phyloP scores from a whole-genome alignment of 1,139 yeast species.

The Insectozyma bohioensis region DNA sequence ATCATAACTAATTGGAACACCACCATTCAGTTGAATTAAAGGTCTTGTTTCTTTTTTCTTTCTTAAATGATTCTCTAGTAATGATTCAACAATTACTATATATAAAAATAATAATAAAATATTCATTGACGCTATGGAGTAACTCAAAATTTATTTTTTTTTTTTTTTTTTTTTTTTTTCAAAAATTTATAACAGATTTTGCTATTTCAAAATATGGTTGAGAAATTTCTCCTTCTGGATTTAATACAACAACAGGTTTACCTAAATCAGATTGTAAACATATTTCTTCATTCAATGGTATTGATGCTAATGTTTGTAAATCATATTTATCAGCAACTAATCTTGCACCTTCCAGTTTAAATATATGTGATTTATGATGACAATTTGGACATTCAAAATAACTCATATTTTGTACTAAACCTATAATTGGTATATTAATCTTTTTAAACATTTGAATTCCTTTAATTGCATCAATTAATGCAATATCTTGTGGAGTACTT shows the following conservation, averaged over 20 bases:
- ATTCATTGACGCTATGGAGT: conserved; percentile 2
- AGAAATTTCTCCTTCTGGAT: conserved; percentile 36
- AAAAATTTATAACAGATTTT: conserved; percentile 18
- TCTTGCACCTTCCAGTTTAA: conserved; percentile 67
- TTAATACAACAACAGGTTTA: conserved; percentile 56
- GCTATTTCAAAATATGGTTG: conserved; percentile 50
- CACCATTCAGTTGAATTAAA: conserved; percentile 12
- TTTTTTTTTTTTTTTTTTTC: no score
- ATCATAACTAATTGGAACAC: conserved; percentile 13
- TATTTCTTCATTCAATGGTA: conserved; percentile 67
- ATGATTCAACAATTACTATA: no score
- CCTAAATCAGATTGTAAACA: conserved; percentile 65
- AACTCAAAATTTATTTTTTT: neutral
- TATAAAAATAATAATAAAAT: neutral
- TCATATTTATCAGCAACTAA: conserved; percentile 54
- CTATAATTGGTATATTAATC: conserved; percentile 72
- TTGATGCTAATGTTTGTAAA: conserved; percentile 58
- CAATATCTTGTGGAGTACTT: conserved; percentile 86
- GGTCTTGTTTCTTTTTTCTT: conserved; percentile 9
- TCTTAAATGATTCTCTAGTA: neutral
- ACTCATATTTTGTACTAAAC: conserved; percentile 85
- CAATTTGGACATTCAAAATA: conserved; percentile 75
- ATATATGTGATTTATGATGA: conserved; percentile 68
- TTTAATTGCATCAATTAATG: conserved; percentile 75
- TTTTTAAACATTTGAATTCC: conserved; percentile 79